Base-by-base conservation (phyloP, 176 grass and related monocot species). In the Carex parvula region DNA sequence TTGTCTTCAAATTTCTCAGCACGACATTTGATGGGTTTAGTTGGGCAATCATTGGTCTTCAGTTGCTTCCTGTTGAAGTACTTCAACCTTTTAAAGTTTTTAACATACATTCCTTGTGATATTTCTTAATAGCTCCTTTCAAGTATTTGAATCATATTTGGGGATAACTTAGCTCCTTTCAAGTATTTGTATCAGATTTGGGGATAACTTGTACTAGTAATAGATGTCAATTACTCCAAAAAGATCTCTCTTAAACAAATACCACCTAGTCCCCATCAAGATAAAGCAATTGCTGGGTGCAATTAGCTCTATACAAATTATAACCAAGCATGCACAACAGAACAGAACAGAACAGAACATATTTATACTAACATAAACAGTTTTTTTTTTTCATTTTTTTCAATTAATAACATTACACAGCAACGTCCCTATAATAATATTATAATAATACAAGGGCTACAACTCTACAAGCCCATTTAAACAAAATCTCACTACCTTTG, bases 401-500 rank as follows among this genome's bases (percentile, higher is more conserved):
- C 13, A 18, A 78, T 33, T 56, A 78, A 48, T 44, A 42, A 73
- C 73, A 57, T 78, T 78, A 78, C 22, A 78, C 52, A 56, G 52
- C 52, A 78, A 57, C 52, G 17, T 56, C 12, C 73, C 73, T 78
- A 78, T 57, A 78, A 57, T 77, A 77, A 76, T 77, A 44, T n/a
- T 26, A 60, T 75, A 46, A 21, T 15, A 81, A 30, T 63, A 83
- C 81, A 83, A 83, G 39, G 14, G 67, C 60, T 66, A 83, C 42
- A 54, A 50, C 64, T 64, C 60, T 66, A 69, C 81, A 83, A 33
- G 2, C 37, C 61, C 33, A 82, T 81, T 44, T 68, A 68, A 83
- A 22, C 39, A 69, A 82, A 52, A 68, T 41, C 20, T 66, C 39
- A 41, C 60, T 81, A 65, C 12, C 18, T 68, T 64, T 83, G 58